phyloP scores from a whole-genome alignment of 768 basidiomycete genomes.

The Nevesoporus exiguus region DNA sequence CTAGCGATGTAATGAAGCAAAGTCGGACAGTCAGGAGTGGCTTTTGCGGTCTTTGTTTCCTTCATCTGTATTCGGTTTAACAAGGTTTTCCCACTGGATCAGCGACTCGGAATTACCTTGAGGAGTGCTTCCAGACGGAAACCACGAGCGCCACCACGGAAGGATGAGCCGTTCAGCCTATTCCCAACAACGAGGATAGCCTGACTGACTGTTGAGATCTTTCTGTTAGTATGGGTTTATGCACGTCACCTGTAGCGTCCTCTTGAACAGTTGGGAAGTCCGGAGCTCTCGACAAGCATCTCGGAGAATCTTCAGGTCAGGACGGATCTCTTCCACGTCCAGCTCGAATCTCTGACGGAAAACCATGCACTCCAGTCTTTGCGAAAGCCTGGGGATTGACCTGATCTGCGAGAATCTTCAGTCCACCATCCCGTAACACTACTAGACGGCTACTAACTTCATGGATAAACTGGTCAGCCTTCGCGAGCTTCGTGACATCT shows the following conservation, averaged over 20 bases:
- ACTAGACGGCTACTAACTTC: conserved; percentile 46
- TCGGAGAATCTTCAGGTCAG: conserved; percentile 72
- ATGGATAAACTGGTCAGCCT: conserved; percentile 79
- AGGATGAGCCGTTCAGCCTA: conserved; percentile 73
- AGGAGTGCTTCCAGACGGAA: conserved; percentile 80
- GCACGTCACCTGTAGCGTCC: conserved; percentile 55
- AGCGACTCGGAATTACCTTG: conserved; percentile 51
- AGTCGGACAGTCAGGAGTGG: conserved; percentile 71
- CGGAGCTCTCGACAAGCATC: conserved; percentile 70
- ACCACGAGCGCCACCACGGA: conserved; percentile 79
- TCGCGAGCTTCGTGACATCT: conserved; percentile 70
- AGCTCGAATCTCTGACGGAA: conserved; percentile 80
- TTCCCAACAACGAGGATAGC: conserved; percentile 79
- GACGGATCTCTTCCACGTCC: conserved; percentile 79
- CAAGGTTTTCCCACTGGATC: neutral
- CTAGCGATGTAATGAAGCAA: conserved; percentile 88
- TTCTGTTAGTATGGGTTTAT: neutral
- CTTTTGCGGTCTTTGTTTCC: conserved; percentile 76
- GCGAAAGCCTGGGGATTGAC: conserved; percentile 67
- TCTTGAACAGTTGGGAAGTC: conserved; percentile 60
- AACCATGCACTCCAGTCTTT: conserved; percentile 78
- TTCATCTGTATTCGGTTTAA: conserved; percentile 52
- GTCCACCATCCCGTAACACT: neutral
- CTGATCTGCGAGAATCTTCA: conserved; percentile 54
- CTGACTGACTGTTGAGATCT: conserved; percentile 34